Conservation (phyloP, 2,329 filamentous ascomycete genomes). For the Sarocladiaceae sp. region DNA sequence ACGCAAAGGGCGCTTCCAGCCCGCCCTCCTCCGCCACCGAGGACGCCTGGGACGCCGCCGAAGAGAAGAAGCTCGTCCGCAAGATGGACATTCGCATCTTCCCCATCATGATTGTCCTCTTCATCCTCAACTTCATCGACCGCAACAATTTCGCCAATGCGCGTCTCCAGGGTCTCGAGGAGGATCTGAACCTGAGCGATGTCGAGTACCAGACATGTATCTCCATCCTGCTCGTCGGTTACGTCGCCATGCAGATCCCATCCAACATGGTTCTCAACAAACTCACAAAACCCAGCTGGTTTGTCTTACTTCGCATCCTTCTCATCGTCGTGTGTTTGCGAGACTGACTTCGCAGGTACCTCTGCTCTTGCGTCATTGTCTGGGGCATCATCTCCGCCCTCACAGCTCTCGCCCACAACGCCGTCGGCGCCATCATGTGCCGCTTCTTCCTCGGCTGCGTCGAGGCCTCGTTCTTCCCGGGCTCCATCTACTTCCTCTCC, state of each 20-base stretch:
- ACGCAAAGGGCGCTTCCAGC: neutral
- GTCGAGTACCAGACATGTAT: conserved; percentile 26
- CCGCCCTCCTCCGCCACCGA: neutral
- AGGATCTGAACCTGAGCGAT: conserved; percentile 23
- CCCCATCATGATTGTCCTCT: conserved; percentile 19
- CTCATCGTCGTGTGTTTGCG: neutral
- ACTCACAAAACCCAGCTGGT: conserved; percentile 24
- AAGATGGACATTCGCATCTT: conserved; percentile 26
- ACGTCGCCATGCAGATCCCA: conserved; percentile 30
- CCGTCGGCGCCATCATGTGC: conserved; percentile 25
- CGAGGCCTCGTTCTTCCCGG: conserved; percentile 50
- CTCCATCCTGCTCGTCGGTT: conserved; percentile 23
- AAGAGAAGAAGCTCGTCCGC: conserved; percentile 12
- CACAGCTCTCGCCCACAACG: conserved; percentile 40
- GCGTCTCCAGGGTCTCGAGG: conserved; percentile 12
- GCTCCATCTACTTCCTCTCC: conserved; percentile 30
- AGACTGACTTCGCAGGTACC: conserved; percentile 10
- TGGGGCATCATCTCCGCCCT: conserved; percentile 16
- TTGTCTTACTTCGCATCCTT: neutral
- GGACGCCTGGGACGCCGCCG: neutral
- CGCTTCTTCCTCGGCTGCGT: conserved; percentile 47
- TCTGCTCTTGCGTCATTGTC: conserved; percentile 14
- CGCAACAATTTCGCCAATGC: conserved; percentile 31
- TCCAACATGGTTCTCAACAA: conserved; percentile 26
- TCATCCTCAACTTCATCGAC: conserved; percentile 41